Percentiles rank a stretch among this genome's conserved stretches.
Conservation (phyloP, 2,329 filamentous ascomycete species). For the Monosporascus sp. region DNA sequence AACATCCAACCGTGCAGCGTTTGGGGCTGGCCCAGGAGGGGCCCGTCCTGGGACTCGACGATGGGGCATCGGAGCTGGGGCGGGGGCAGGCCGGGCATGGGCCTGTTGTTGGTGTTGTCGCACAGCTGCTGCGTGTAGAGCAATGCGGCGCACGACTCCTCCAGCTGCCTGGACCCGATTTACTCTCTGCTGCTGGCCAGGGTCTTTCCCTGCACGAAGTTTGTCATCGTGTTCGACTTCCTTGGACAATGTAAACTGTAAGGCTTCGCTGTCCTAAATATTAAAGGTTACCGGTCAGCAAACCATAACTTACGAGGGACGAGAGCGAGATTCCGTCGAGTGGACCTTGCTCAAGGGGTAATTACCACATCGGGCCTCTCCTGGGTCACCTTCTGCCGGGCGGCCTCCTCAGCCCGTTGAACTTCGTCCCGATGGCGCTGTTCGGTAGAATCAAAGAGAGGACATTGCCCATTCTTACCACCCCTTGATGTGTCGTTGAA, state of each 20-base stretch:
- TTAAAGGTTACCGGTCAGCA: background rate
- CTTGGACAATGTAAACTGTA: slow-evolving; percentile 57
- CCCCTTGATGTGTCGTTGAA: slow-evolving; percentile 53
- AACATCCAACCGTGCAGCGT: background rate
- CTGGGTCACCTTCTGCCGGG: slow-evolving; percentile 48
- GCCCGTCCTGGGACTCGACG: too few relatives aligned
- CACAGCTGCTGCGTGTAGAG: too few relatives aligned
- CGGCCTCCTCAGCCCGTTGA: slow-evolving; percentile 52
- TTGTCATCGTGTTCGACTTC: slow-evolving; percentile 40
- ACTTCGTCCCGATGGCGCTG: slow-evolving; percentile 60
- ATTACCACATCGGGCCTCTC: slow-evolving; percentile 56
- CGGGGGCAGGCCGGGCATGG: too few relatives aligned
- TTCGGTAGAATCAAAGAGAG: slow-evolving; percentile 60
- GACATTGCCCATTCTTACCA: slow-evolving; percentile 53
- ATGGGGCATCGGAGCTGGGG: too few relatives aligned
- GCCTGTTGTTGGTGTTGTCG: too few relatives aligned
- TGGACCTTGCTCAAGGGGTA: background rate
- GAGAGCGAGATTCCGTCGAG: background rate
- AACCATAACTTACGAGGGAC: background rate
- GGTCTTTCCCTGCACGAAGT: slow-evolving; percentile 14
- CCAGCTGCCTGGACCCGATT: background rate
- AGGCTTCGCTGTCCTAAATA: slow-evolving; percentile 38
- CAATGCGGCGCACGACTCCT: background rate
- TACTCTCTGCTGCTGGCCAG: background rate
- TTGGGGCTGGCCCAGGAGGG: too few relatives aligned